Evolutionary conservation across 2,329 filamentous ascomycete genomes (phyloP), one percentile per base, ranked within the genome.

Genomic region (Aspergillus sp.): DNA sequence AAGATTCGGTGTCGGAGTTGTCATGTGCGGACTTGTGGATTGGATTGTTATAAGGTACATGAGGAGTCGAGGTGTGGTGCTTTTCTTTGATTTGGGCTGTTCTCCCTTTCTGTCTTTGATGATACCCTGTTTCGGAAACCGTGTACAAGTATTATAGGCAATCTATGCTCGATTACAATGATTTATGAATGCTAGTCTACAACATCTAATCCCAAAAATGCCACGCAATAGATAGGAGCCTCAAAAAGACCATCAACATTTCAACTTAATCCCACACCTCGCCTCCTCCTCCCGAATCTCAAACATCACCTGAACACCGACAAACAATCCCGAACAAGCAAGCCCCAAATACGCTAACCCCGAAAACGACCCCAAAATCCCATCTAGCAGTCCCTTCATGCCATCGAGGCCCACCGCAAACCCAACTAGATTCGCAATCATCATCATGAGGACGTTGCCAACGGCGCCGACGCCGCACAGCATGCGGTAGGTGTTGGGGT

Each of bases 321-420:
- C 81, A 63, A 95, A 98, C 6, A 97, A 68, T 39, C 80, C 81
- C n/a, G 67, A 69, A 59, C 82, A 91, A 3, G 88, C 86, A 2
- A 75, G 74, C 7, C 82, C 61, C 40, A 97, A 68, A 64, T 95
- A 98, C 1, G 80, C 63, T 7, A 86, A 61, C 0, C 93, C 91
- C 76, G 81, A 81, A 72, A 81, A 87, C 48, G 86, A 86, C 12
- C 80, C 80, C 44, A 94, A 72, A 48, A 97, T 89, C 1, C 85
- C 83, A 48, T 75, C 73, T 7, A 94, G 64, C 43, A 97, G 80
- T 29, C 78, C 85, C 65, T 86, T 79, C 61, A 97, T 57, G 0
- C 94, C 93, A 61, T 98, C 93, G 43, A 96, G 55, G 0, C 94
- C 94, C 8, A 98, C 78, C 0, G 91, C 93, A 68, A 97, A 98